A percentile compares a stretch with the other conserved stretches of the same genome.
Evolutionary conservation across 768 basidiomycete species (phyloP).

Genomic region (Psilocybe subaeruginosa): DNA sequence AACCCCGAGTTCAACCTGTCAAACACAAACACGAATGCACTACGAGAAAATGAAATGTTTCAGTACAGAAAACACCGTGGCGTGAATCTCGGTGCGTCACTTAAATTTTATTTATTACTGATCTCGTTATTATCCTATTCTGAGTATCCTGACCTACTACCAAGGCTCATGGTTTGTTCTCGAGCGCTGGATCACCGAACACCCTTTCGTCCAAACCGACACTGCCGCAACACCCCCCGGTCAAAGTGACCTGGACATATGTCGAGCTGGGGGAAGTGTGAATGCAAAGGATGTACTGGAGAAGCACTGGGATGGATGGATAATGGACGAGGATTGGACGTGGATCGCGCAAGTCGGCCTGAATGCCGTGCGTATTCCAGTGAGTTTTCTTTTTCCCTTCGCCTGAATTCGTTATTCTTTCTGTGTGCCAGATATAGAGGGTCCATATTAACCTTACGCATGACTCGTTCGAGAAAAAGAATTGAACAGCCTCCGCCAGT

Average conservation of each 20-base stretch:
- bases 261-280: conserved; percentile 48
- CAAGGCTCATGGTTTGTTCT: conserved; percentile 80
- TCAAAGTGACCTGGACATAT: conserved; percentile 70
- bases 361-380: conserved; percentile 62
- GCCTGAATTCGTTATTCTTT: too few relatives aligned
- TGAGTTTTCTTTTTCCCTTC: conserved; percentile 39
- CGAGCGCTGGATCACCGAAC: conserved; percentile 73
- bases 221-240: conserved; percentile 48
- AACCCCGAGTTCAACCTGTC: too few relatives aligned
- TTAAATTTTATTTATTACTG: neutral
- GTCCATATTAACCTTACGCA: too few relatives aligned
- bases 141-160: neutral
- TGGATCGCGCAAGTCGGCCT: conserved; percentile 62
- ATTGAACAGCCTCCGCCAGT: too few relatives aligned
- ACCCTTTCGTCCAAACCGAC: conserved; percentile 46
- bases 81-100: conserved; percentile 72
- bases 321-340: conserved; percentile 64
- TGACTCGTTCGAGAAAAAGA: too few relatives aligned
- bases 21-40: too few relatives aligned
- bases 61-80: conserved; percentile 76
- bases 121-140: neutral
- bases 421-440: too few relatives aligned
- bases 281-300: conserved; percentile 53
- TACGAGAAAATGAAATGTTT: conserved; percentile 22
- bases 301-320: conserved; percentile 76